These are phyloP conservation scores for Fomitopsis pinicola DNA, from an alignment of 1,284 basidiomycete species.

Conservation along the genomic window DNA sequence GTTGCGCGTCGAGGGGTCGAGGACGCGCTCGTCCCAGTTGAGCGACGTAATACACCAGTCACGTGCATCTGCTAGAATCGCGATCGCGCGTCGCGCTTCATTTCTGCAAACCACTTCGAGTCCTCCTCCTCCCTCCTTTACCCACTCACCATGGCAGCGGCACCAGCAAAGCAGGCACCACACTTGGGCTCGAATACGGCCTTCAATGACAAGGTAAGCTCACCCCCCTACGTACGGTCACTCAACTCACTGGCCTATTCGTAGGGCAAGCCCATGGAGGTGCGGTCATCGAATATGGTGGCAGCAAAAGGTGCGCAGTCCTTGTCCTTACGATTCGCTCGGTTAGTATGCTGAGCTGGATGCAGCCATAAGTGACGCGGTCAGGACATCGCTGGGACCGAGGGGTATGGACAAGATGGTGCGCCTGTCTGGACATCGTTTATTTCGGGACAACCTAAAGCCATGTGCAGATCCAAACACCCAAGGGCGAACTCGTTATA, in stretches of 20 bases:
- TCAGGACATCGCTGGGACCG: conserved; percentile 94
- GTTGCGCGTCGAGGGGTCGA: neutral
- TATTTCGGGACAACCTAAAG: conserved; percentile 2
- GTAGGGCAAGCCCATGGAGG: conserved; percentile 90
- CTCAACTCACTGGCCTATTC: conserved; percentile 24
- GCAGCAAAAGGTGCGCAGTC: conserved; percentile 82
- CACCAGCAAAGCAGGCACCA: conserved; percentile 23
- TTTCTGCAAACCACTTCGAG: neutral
- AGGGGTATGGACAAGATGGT: conserved; percentile 99
- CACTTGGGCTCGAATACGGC: conserved; percentile 54
- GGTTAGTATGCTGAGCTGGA: too few relatives aligned
- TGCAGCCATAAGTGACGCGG: conserved; percentile 94
- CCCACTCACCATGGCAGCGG: conserved; percentile 35
- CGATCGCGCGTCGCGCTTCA: conserved; percentile 3
- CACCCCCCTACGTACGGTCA: neutral
- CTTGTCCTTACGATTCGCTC: neutral
- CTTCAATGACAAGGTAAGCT: conserved; percentile 77
- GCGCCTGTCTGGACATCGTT: conserved; percentile 16
- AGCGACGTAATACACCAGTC: conserved; percentile 15
- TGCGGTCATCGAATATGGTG: conserved; percentile 92
- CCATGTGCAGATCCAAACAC: conserved; percentile 83
- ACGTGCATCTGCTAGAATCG: conserved; percentile 11
- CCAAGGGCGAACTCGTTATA: conserved; percentile 95
- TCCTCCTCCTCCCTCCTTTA: conserved; percentile 8
- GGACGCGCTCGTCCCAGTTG: neutral